Base-by-base conservation (phyloP, 1,284 basidiomycete species). In the Vanrija pseudolonga region DNA sequence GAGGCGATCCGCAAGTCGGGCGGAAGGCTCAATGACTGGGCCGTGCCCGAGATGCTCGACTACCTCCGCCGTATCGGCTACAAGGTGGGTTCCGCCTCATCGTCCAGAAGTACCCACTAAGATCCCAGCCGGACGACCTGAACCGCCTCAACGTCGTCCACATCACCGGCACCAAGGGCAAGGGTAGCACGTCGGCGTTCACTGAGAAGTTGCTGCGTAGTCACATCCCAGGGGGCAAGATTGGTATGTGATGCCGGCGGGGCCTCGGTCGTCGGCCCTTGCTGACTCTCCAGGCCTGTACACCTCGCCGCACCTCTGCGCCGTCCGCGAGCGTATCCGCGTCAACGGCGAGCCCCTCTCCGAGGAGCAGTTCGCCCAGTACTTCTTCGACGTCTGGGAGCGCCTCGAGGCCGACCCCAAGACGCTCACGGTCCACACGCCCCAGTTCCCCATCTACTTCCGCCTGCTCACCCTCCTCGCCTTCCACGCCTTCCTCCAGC, bases 321-420 rank as follows among this genome's bases (percentile, higher is more conserved):
- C 92, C 22, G 96, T 98, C 18, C 84, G 96, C 22, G 96, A 99
- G 77, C 83, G 96, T 23, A 97, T 99, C 68, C 84, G 95, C 49
- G 86, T 98, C 67, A 92, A 98, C 69, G 95, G 95, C 3, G 79
- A 80, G 23, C 95, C 96, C 0, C 79, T 99, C 50, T 87, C 88
- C 1, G 95, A 98, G 71, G 85, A 87, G 23, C 77, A 85, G 42
- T 99, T 98, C 74, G 82, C 93, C 5, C 86, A 83, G 66, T 96
- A 87, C 74, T 98, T 98, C 77, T 99, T 94, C 71, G 87, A 98
- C 68, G 88, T 98, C 0, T 99, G 95, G 96, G 90, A 98, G 69
- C 82, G 81, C 53, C 80, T 98, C 3, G 82, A 87, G 48, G 71
- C 80, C n/a, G 89, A 91, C 66, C 75, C 79, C 19, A 74, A 79